Base-by-base conservation (phyloP, 768 basidiomycete species). In the Lactarius sp. region DNA sequence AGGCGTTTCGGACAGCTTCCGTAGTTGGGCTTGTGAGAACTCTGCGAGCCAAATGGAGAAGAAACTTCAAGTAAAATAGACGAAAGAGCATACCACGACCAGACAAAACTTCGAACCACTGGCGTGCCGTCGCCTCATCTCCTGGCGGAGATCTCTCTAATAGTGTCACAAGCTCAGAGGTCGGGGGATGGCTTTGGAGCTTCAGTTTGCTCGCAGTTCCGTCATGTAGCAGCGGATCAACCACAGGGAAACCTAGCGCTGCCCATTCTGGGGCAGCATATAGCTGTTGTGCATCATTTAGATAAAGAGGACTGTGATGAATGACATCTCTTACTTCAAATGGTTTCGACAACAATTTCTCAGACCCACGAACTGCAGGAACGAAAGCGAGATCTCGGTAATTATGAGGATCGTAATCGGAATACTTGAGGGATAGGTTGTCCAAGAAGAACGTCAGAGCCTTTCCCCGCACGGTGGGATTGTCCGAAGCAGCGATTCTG, bases 361-460 rank as follows among this genome's bases (percentile, higher is more conserved):
- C 80, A 16, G 79, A 77, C 6, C 80, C 77, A 18, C 81, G 77
- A 3, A 84, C 69, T 3, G 93, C 85, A 1, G 96, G 96, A 51
- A 99, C 83, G 75, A 91, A 99, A 0, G 88, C 77, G 9, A 89
- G 70, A 31, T 85, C 75, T 4, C 77, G 74, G 66, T 84, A 89
- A 13, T 79, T 70, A 14, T 76, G 71, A n/a, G 83, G 79, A 50
- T 82, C 77, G 66, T 90, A 89, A 46, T 82, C 76, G 1, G 74
- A 70, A 70, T 90, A 95, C 60, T 81, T 81, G 0, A 76, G 78
- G 8, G 77, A 71, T 34, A 87, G 78, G 69, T 95, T 88, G 56
- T 92, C 86, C 51, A 95, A 74, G 37, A 98, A 79, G 75, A 96
- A 98, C 60, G 85, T 85, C 59, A 98, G 77, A 0, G 94, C 93